Conservation (phyloP, 768 basidiomycete genomes). For the Sporobolomyces phaffii region DNA sequence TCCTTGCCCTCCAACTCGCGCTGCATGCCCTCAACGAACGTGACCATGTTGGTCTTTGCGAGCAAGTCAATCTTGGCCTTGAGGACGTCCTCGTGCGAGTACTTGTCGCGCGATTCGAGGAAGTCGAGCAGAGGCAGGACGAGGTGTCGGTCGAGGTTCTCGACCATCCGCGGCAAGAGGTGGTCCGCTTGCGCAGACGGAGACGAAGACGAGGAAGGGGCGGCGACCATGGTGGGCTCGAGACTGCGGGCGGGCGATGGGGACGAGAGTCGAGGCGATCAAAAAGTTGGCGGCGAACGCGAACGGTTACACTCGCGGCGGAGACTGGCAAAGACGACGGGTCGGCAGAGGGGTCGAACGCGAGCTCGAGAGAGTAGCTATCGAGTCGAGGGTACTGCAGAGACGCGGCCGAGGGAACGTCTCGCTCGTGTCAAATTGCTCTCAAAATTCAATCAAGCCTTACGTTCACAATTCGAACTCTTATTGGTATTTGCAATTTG, state of each 20-base stretch:
- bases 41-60: constrained; percentile 91
- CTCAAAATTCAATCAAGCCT: too few species aligned
- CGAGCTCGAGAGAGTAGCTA: too few species aligned
- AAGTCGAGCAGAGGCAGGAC: constrained; percentile 87
- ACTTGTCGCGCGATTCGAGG: constrained; percentile 67
- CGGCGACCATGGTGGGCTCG: constrained; percentile 13
- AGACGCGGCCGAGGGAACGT: too few species aligned
- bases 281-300: neutral
- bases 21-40: constrained; percentile 78
- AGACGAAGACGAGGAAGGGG: neutral
- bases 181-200: constrained; percentile 52
- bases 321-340: too few species aligned
- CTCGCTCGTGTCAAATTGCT: too few species aligned
- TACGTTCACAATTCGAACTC: too few species aligned
- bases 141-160: constrained; percentile 89
- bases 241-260: neutral
- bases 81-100: constrained; percentile 70
- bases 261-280: neutral
- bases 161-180: constrained; percentile 79
- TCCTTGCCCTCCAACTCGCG: constrained; percentile 57
- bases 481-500: too few species aligned
- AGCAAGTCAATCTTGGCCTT: constrained; percentile 95
- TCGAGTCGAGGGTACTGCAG: too few species aligned
- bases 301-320: neutral
- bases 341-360: too few species aligned